phyloP scores from a whole-genome alignment of 1,284 basidiomycete species.

The Ustilago nuda region DNA sequence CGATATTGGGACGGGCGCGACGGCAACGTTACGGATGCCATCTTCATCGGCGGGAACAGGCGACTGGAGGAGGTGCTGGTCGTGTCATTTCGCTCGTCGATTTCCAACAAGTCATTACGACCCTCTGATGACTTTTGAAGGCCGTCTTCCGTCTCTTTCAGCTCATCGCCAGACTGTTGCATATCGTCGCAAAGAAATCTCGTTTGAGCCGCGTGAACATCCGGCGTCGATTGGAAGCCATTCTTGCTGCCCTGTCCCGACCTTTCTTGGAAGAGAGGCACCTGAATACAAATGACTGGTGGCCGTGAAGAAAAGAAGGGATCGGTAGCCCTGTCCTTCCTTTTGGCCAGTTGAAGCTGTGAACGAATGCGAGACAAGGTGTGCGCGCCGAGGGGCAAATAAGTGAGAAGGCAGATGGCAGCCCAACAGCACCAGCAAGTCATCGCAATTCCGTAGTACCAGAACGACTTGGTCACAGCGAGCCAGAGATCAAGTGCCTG shows the following conservation, averaged over 20 bases:
- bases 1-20: background rate
- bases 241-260: background rate
- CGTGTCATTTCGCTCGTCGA: background rate
- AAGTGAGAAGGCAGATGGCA: slow-evolving; percentile 5
- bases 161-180: background rate
- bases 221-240: background rate
- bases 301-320: background rate
- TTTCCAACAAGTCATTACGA: background rate
- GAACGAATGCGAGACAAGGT: slow-evolving; percentile 19
- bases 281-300: background rate
- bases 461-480: slow-evolving; percentile 22
- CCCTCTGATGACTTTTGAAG: background rate
- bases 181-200: background rate
- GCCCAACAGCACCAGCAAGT: slow-evolving; percentile 26
- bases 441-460: slow-evolving; percentile 23
- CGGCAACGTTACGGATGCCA: background rate
- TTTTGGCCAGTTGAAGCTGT: slow-evolving; percentile 12
- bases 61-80: slow-evolving; percentile 9
- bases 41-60: slow-evolving; percentile 20
- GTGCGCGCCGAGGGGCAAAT: slow-evolving; percentile 30
- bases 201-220: background rate
- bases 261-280: background rate
- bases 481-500: slow-evolving; percentile 20
- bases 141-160: background rate
- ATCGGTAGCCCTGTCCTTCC: background rate